Evolutionary conservation across 116 monocot species (phyloP).

Genomic region (Iris pallida): DNA sequence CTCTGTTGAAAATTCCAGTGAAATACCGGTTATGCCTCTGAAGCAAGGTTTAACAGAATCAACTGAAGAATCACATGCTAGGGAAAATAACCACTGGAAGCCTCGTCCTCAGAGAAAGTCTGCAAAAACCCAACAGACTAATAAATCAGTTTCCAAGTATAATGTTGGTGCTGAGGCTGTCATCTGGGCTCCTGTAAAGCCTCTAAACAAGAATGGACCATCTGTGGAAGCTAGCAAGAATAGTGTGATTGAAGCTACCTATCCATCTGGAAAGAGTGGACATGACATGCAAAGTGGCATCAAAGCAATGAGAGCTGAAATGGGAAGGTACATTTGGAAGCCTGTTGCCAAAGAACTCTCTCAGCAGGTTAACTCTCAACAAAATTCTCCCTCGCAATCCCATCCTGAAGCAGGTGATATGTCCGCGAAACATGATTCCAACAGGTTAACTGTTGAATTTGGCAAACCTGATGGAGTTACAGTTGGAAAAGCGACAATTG

Average conservation of each 20-base stretch:
- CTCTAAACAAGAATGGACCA: constrained; percentile 34
- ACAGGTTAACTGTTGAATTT: constrained; percentile 3
- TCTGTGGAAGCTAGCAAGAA: constrained; percentile 24
- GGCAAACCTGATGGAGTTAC: constrained; percentile 7
- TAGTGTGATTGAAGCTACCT: constrained; percentile 1
- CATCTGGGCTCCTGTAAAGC: constrained; percentile 82
- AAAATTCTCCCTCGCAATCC: background rate
- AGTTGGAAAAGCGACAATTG: constrained; percentile 17
- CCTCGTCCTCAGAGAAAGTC: constrained; percentile 42
- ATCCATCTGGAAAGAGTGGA: constrained; percentile 22
- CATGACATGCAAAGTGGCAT: constrained; percentile 26
- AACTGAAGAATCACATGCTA: constrained; percentile 21
- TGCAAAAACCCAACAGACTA: constrained; percentile 36
- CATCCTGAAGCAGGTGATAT: constrained; percentile 3
- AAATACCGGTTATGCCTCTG: background rate
- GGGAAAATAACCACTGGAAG: constrained; percentile 43
- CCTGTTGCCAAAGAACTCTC: constrained; percentile 46
- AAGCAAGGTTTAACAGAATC: constrained; percentile 8
- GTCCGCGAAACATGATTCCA: constrained; percentile 1
- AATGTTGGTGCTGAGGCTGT: constrained; percentile 46
- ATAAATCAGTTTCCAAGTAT: constrained; percentile 43
- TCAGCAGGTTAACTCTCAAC: background rate
- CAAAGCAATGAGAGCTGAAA: constrained; percentile 81
- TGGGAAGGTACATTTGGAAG: constrained; percentile 92
- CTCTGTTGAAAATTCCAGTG: background rate